These are phyloP conservation scores for Pelargonium citronellum DNA, from an alignment of 441 rosid species.

Conservation along the genomic window DNA sequence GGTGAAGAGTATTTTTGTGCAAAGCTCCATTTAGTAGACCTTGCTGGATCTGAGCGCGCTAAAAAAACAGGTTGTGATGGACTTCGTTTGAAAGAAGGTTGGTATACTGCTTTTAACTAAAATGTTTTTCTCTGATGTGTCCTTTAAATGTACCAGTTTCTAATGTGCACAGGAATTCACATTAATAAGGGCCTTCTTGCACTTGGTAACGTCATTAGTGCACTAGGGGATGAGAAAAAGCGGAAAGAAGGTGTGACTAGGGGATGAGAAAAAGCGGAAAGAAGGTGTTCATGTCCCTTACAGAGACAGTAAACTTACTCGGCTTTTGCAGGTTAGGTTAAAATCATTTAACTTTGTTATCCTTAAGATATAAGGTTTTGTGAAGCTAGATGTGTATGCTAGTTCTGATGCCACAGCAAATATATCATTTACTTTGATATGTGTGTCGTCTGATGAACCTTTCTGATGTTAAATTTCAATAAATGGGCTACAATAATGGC, in stretches of 20 bases:
- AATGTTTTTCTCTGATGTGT: neutral
- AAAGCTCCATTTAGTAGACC: slow-evolving; percentile 64
- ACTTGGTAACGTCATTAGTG: slow-evolving; percentile 66
- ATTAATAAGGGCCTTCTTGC: slow-evolving; percentile 67
- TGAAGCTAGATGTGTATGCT: neutral
- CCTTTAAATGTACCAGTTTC: neutral
- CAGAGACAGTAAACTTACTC: slow-evolving; percentile 63
- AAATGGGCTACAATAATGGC: too few species aligned
- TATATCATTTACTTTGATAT: neutral
- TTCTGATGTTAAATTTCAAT: too few species aligned
- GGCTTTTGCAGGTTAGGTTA: slow-evolving; percentile 48
- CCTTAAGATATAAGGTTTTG: neutral
- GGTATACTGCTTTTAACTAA: slow-evolving; percentile 21
- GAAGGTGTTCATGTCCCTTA: slow-evolving; percentile 62
- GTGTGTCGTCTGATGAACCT: neutral
- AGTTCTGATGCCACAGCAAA: neutral
- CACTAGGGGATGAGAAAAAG: slow-evolving; percentile 64
- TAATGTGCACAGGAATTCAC: slow-evolving; percentile 43
- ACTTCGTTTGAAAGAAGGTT: slow-evolving; percentile 61
- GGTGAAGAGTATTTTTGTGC: slow-evolving; percentile 59
- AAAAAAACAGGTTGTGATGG: slow-evolving; percentile 67
- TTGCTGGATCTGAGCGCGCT: slow-evolving; percentile 70
- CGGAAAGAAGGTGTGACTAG: slow-evolving; percentile 57
- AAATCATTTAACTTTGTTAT: slow-evolving; percentile 8
- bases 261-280: slow-evolving; percentile 62